Conservation (phyloP, 805 yeast genomes). For the Yarrowia sp. region DNA sequence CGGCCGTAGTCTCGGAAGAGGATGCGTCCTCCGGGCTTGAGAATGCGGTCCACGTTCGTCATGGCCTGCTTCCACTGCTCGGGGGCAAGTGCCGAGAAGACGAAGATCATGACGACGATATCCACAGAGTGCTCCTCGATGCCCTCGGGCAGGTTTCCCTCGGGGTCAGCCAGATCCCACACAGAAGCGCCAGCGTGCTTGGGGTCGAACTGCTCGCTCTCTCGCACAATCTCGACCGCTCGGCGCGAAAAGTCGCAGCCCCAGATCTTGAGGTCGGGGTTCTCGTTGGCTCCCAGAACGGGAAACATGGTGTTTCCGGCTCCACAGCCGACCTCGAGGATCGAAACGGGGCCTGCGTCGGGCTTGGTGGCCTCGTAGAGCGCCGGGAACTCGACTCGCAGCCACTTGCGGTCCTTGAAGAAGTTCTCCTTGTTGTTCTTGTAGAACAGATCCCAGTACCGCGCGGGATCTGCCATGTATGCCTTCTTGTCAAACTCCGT, state of each 20-base stretch:
- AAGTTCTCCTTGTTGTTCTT: conserved; percentile 88
- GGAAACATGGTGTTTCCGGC: conserved; percentile 98
- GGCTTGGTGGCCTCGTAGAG: conserved; percentile 74
- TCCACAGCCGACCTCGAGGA: conserved; percentile 95
- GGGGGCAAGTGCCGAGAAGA: conserved; percentile 89
- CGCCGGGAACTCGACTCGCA: conserved; percentile 88
- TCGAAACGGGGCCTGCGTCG: conserved; percentile 65
- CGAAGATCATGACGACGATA: conserved; percentile 91
- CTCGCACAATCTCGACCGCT: conserved; percentile 82
- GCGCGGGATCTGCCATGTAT: conserved; percentile 82
- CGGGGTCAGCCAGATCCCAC: conserved; percentile 89
- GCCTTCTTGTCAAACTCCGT: conserved; percentile 73
- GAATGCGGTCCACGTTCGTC: conserved; percentile 59
- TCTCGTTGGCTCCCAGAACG: conserved; percentile 75
- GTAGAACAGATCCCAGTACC: conserved; percentile 93
- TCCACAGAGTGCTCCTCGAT: conserved; percentile 80
- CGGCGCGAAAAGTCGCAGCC: conserved; percentile 90
- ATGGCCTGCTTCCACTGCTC: conserved; percentile 86
- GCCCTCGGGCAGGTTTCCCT: conserved; percentile 75
- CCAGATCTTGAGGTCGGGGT: conserved; percentile 65
- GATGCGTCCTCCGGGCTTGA: conserved; percentile 92
- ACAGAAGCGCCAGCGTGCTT: conserved; percentile 76
- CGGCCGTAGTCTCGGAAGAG: conserved; percentile 93
- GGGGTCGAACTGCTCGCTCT: conserved; percentile 57
- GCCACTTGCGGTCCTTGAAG: conserved; percentile 95